Evolutionary conservation across 2,329 filamentous ascomycete genomes (phyloP).

Genomic region (Ophiocordyceps camponoti-leonardi): DNA sequence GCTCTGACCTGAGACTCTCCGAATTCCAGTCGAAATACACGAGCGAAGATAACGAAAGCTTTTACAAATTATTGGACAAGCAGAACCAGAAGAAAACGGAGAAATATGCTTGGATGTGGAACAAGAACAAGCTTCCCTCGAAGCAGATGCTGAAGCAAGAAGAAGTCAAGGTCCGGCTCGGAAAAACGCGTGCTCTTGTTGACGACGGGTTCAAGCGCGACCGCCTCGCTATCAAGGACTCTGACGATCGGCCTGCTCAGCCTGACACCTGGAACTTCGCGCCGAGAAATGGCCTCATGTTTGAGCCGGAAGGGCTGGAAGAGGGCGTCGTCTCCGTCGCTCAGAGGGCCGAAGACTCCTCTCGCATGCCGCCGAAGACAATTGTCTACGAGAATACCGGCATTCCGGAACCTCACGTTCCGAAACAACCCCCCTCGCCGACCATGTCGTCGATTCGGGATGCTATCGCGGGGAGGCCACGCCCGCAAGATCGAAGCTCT

Average conservation of each 20-base stretch:
- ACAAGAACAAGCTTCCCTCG: conserved; percentile 70
- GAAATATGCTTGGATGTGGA: conserved; percentile 81
- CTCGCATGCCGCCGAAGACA: conserved; percentile 57
- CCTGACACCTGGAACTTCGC: conserved; percentile 59
- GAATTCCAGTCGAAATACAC: conserved; percentile 89
- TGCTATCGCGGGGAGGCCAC: conserved; percentile 60
- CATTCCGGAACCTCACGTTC: conserved; percentile 34
- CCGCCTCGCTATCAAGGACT: conserved; percentile 46
- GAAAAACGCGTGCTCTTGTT: conserved; percentile 25
- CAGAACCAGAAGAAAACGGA: conserved; percentile 73
- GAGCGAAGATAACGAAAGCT: conserved; percentile 94
- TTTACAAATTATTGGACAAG: conserved; percentile 79
- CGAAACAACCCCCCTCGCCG: conserved; percentile 49
- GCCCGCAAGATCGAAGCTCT: conserved; percentile 44
- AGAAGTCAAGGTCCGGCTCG: conserved; percentile 37
- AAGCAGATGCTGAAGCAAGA: conserved; percentile 59
- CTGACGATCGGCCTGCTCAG: conserved; percentile 55
- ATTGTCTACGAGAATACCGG: conserved; percentile 77
- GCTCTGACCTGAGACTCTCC: conserved; percentile 65
- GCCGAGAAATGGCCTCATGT: conserved; percentile 80
- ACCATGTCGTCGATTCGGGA: conserved; percentile 72
- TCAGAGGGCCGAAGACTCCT: conserved; percentile 51
- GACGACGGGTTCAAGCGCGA: conserved; percentile 42
- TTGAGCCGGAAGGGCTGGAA: conserved; percentile 49
- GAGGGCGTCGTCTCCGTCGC: conserved; percentile 43